Conservation (phyloP, 2,329 filamentous ascomycete species). For the Stromatinia cepivora region DNA sequence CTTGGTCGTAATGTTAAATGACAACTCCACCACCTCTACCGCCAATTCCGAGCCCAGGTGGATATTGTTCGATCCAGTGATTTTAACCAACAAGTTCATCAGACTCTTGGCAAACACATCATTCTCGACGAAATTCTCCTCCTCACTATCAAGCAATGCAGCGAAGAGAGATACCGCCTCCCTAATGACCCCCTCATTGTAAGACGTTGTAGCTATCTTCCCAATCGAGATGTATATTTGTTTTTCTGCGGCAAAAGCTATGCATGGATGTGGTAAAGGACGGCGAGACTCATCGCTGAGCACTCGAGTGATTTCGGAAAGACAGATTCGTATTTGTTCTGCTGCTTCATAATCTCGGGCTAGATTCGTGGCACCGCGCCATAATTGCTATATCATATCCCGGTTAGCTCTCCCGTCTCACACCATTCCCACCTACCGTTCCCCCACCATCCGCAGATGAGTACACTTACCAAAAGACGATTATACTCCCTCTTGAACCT, state of each 20-base stretch:
- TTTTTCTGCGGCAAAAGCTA: slow-evolving; percentile 79
- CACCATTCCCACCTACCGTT: background rate
- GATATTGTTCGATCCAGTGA: slow-evolving; percentile 71
- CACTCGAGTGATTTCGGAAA: slow-evolving; percentile 66
- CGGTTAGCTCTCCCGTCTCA: background rate
- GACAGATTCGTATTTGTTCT: slow-evolving; percentile 61
- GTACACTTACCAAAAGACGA: slow-evolving; percentile 55
- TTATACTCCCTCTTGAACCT: slow-evolving; percentile 68
- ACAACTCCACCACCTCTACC: slow-evolving; percentile 83
- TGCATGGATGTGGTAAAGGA: slow-evolving; percentile 86
- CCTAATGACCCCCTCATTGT: slow-evolving; percentile 82
- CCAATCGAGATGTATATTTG: slow-evolving; percentile 88
- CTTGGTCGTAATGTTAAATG: slow-evolving; percentile 96
- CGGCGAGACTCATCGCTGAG: slow-evolving; percentile 87
- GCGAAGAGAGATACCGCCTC: slow-evolving; percentile 86
- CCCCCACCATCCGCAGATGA: background rate
- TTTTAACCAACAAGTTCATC: slow-evolving; percentile 80
- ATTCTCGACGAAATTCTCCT: slow-evolving; percentile 90
- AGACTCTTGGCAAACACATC: slow-evolving; percentile 81
- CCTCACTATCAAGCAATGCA: slow-evolving; percentile 91
- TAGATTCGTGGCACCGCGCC: slow-evolving; percentile 62
- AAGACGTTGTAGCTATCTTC: slow-evolving; percentile 82
- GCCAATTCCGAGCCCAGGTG: slow-evolving; percentile 79
- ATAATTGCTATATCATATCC: slow-evolving; percentile 50
- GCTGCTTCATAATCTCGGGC: slow-evolving; percentile 60